A percentile compares a stretch with the other conserved stretches of the same genome.
Evolutionary conservation across 176 grass and related monocot species (phyloP).

Genomic region (Sorghum bicolor): Sorghum_bicolor_NCBIv3 NC_012878.2:57551501-57552000

Average conservation of each 20-base stretch:
- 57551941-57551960: conserved; percentile 68
- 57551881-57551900: conserved; percentile 88
- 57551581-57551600: background rate
- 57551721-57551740: conserved; percentile 77
- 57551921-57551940: conserved; percentile 89
- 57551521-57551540: background rate
- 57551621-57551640: conserved; percentile 61
- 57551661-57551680: conserved; percentile 50
- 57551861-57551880: background rate
- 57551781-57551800: conserved; percentile 48
- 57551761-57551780: conserved; percentile 80
- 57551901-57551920: conserved; percentile 83
- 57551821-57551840: background rate
- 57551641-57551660: conserved; percentile 80
- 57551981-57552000: conserved; percentile 89
- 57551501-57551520: background rate
- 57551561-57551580: background rate
- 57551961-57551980: conserved; percentile 68
- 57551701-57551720: conserved; percentile 52
- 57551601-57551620: background rate
- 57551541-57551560: background rate
- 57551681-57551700: background rate
- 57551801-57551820: background rate
- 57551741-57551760: conserved; percentile 92
- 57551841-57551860: background rate